Conservation (phyloP, 2,329 filamentous ascomycete genomes). For the Septoria linicola region DNA sequence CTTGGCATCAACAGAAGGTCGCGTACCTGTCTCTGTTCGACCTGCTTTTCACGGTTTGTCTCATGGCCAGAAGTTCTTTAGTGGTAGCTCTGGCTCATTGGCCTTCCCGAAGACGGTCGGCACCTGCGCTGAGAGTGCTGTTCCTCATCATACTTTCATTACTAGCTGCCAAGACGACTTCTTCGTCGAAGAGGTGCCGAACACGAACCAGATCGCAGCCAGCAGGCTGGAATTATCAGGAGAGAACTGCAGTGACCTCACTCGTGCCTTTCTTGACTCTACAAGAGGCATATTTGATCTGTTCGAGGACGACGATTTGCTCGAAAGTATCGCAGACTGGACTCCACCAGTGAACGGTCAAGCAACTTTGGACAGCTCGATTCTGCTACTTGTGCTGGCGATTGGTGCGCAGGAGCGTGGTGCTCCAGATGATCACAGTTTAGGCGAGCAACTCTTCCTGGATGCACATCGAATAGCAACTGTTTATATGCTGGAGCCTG, state of each 20-base stretch:
- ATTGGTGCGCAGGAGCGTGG: background rate
- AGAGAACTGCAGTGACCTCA: background rate
- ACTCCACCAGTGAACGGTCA: background rate
- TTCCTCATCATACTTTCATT: background rate
- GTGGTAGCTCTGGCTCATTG: background rate
- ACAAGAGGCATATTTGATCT: background rate
- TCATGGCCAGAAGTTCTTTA: background rate
- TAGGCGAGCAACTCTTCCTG: background rate
- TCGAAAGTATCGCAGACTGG: background rate
- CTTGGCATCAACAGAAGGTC: background rate
- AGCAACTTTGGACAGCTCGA: background rate
- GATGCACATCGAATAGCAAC: background rate
- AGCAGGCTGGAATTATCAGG: background rate
- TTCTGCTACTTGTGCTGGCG: background rate
- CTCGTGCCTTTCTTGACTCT: background rate
- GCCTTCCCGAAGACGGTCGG: background rate
- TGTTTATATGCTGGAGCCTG: background rate
- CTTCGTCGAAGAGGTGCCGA: background rate
- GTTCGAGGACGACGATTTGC: background rate
- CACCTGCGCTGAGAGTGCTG: background rate
- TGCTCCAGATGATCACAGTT: background rate
- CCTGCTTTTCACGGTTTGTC: background rate
- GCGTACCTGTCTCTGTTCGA: background rate
- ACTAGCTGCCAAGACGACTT: background rate
- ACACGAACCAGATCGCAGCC: background rate